Base-by-base conservation (phyloP, 768 basidiomycete species). In the Leccinum fibrillosum region DNA sequence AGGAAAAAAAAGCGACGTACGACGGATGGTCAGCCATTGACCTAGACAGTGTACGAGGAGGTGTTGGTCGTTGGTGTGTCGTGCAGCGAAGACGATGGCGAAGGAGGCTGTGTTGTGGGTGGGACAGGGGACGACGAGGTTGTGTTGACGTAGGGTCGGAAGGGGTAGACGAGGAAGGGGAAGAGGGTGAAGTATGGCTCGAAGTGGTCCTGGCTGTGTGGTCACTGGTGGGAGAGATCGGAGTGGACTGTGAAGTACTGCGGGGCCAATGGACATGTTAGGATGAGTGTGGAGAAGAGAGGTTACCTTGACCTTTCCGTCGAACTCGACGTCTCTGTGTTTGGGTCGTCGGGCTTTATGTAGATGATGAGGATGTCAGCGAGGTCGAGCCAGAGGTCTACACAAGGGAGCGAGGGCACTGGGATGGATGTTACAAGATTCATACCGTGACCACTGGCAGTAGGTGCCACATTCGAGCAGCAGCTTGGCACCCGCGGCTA, bases 61-160 rank as follows among this genome's bases (percentile, higher is more conserved):
- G 64, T 66, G 58, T 71, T 54, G 34, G 55, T 64, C 0, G 67
- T 69, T 15, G 28, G 49, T 0, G 42, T 61, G 34, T 34, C 53
- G 64, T 53, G 5, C 49, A 57, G 48, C 23, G 58, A 10, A 19
- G 37, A 25, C 13, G 62, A 19, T 26, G 19, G 52, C 8, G 65
- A 25, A 12, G 59, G 44, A 10, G 62, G 4, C 0, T 42, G 12
- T 12, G 35, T 1, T 56, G n/a, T 1, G 53, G 19, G 23, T 19
- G 19, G 17, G 12, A 52, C 55, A 13, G 64, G 35, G 17, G 58
- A 44, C 5, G 63, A 7, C 1, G 49, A n/a, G 13, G 30, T 12
- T 0, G 57, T 25, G 25, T 25, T 25, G 44, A 21, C 1, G 55
- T 34, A 2, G 37, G 13, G 3, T 48, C 11, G 47, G 19, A 37